These are phyloP conservation scores for Climacium dendroides DNA, from an alignment of 225 moss, liverwort and hornwort species.

Conservation along the genomic window DNA sequence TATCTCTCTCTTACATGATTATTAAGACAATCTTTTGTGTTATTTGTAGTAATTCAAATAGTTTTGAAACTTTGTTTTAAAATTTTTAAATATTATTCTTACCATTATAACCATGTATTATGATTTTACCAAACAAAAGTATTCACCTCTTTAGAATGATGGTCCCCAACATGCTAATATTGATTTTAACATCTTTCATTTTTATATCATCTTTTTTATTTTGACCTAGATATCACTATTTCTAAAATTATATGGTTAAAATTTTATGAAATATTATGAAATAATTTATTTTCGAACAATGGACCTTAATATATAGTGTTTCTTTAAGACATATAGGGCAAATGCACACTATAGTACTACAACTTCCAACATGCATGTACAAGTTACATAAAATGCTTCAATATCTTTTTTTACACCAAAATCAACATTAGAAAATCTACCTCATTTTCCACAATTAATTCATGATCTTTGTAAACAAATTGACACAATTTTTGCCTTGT, in stretches of 20 bases:
- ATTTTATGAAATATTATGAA: no score
- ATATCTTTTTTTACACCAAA: neutral
- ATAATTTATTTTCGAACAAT: neutral
- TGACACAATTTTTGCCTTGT: no score
- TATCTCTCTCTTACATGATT: neutral
- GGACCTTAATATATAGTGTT: neutral
- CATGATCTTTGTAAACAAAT: no score
- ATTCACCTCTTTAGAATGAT: neutral
- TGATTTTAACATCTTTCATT: neutral
- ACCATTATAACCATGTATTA: neutral
- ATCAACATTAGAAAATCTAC: neutral
- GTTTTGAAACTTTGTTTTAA: neutral
- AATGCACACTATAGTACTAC: neutral
- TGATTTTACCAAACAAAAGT: no score
- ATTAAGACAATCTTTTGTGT: neutral
- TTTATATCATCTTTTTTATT: neutral
- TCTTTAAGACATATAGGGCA: neutral
- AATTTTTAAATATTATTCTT: neutral
- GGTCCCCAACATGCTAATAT: neutral
- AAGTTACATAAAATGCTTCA: neutral
- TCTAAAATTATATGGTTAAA: neutral
- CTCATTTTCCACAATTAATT: neutral
- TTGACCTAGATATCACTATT: neutral
- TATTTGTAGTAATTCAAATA: neutral
- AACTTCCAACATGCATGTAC: accelerated